phyloP scores from a whole-genome alignment of 345 rosid species.

The Citrus inodora region DNA sequence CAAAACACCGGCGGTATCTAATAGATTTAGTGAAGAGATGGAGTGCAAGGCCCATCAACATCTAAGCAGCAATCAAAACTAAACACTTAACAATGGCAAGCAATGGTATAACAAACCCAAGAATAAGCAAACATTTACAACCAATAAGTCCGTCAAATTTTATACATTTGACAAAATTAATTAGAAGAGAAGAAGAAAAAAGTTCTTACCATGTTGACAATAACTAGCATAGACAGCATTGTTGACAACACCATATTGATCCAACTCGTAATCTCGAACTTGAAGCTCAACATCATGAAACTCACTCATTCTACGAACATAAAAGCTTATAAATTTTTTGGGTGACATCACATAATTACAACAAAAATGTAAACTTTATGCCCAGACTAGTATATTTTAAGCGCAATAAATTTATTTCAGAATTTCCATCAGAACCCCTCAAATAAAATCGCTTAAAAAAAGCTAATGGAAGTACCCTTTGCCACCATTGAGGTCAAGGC shows the following conservation, averaged over 20 bases:
- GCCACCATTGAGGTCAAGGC: slow-evolving; percentile 54
- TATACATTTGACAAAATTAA: neutral
- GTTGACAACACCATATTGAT: slow-evolving; percentile 89
- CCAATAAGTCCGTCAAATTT: neutral
- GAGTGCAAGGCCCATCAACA: neutral
- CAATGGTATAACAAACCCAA: neutral
- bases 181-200: neutral
- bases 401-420: neutral
- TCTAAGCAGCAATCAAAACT: neutral
- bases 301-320: slow-evolving; percentile 49
- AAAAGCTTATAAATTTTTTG: neutral
- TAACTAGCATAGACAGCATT: slow-evolving; percentile 83
- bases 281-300: slow-evolving; percentile 61
- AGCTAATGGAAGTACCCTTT: slow-evolving; percentile 39
- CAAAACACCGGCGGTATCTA: neutral
- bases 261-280: slow-evolving; percentile 85
- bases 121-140: neutral
- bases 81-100: neutral
- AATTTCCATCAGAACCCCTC: neutral
- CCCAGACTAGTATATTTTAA: neutral
- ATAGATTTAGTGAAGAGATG: neutral
- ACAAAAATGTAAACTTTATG: neutral
- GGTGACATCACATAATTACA: neutral
- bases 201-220: slow-evolving; percentile 68
- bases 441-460: neutral